Evolutionary conservation across 108 stramenopile species (phyloP).

Genomic region (Nitzschia inconspicua): DNA sequence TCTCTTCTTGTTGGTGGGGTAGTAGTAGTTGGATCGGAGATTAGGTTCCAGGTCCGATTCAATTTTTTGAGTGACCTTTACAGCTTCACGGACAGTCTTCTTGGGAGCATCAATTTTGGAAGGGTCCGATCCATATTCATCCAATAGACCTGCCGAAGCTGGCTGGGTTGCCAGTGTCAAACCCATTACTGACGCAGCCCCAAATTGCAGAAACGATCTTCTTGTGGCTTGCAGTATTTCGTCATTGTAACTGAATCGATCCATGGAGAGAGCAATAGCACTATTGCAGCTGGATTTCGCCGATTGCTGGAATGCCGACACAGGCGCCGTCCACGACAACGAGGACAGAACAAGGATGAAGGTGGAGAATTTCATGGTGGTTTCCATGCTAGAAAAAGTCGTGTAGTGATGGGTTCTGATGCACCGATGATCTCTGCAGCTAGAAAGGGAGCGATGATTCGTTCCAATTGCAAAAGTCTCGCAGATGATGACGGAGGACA

Average conservation of each 20-base stretch:
- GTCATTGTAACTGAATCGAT: no score
- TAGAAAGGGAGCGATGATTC: no score
- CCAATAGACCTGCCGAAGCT: slow-evolving; percentile 53
- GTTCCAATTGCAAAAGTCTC: no score
- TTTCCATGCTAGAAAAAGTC: no score
- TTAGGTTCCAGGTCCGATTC: slow-evolving; percentile 74
- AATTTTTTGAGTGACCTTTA: slow-evolving; percentile 19
- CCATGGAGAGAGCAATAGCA: background rate
- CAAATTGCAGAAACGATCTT: background rate
- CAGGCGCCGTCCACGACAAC: no score
- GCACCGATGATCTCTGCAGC: no score
- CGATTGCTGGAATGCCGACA: slow-evolving; percentile 7
- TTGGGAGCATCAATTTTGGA: slow-evolving; percentile 35
- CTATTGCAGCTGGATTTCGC: background rate
- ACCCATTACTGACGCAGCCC: background rate
- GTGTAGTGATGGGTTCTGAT: no score
- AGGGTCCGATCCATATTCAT: slow-evolving; percentile 75
- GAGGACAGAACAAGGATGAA: background rate
- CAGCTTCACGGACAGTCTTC: background rate
- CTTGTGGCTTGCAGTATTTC: no score
- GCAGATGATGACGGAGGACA: no score
- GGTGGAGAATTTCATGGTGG: slow-evolving; percentile 8
- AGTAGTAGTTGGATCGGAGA: slow-evolving; percentile 74
- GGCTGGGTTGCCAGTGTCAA: background rate
- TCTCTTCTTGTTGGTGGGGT: slow-evolving; percentile 70